These are phyloP conservation scores for Escallonia rubra DNA, from an alignment of 129 eudicot genomes.

Conservation along the genomic window DNA sequence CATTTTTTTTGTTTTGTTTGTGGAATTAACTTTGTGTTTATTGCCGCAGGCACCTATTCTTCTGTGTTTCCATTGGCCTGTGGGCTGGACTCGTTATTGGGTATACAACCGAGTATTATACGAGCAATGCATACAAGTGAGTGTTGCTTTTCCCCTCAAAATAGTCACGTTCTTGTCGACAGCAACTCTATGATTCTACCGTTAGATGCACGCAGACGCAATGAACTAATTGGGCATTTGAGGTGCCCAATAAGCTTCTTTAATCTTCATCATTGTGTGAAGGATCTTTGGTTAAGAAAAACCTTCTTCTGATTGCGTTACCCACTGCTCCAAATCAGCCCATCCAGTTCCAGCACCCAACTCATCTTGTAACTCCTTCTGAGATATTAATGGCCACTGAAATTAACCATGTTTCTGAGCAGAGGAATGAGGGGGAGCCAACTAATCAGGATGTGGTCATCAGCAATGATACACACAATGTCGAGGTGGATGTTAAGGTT, in stretches of 20 bases:
- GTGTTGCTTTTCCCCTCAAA: not conserved
- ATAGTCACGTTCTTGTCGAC: too few species aligned
- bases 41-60: conserved; percentile 35
- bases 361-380: conserved; percentile 93
- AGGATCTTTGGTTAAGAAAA: too few species aligned
- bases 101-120: conserved; percentile 36
- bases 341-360: conserved; percentile 78
- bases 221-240: too few species aligned
- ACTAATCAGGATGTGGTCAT: conserved; percentile 46
- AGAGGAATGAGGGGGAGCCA: conserved; percentile 56
- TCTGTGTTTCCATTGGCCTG: conserved; percentile 42
- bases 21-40: conserved; percentile 7
- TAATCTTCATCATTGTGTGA: too few species aligned
- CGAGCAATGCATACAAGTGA: conserved; percentile 43
- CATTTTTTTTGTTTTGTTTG: not conserved
- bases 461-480: conserved; percentile 41
- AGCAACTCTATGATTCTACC: too few species aligned
- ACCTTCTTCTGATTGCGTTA: too few species aligned
- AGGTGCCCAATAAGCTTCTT: too few species aligned
- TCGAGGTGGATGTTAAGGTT: conserved; percentile 74
- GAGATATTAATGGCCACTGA: conserved; percentile 87
- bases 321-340: conserved; percentile 26
- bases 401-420: conserved; percentile 37
- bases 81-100: conserved; percentile 51
- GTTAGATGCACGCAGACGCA: too few species aligned